A percentile compares a stretch with the other conserved stretches of the same genome.
phyloP scores from a whole-genome alignment of 2,329 filamentous ascomycete species.

The Chrysoporthe deuterocubensis region DNA sequence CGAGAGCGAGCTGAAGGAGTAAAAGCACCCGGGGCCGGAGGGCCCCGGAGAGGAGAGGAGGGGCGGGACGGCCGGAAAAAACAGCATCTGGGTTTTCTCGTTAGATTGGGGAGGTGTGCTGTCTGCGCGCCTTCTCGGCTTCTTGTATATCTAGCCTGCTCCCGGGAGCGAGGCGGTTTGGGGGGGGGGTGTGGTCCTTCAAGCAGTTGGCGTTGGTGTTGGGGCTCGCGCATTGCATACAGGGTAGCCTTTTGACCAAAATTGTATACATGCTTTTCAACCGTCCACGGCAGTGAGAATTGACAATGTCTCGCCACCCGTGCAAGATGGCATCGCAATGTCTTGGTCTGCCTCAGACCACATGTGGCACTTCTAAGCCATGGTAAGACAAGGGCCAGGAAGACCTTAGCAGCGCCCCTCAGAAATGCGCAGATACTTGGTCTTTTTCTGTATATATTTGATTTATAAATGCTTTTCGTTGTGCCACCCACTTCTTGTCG shows the following conservation, averaged over 20 bases:
- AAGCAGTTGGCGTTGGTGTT: slow-evolving; percentile 5
- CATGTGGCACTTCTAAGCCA: background rate
- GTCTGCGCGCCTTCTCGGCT: background rate
- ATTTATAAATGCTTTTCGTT: no score
- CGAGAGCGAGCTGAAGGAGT: slow-evolving; percentile 31
- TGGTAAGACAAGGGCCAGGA: no score
- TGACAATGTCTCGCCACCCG: no score
- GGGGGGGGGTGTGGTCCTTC: background rate
- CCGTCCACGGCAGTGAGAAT: background rate
- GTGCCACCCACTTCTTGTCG: no score
- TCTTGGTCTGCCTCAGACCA: background rate
- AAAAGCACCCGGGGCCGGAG: slow-evolving; percentile 1
- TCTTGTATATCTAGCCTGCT: background rate
- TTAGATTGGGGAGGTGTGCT: background rate
- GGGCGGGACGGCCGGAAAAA: background rate
- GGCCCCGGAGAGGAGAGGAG: no score
- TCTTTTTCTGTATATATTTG: no score
- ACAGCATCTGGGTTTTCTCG: background rate
- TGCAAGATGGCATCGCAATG: background rate
- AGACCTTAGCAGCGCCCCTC: no score
- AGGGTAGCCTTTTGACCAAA: background rate
- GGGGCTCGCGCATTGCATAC: background rate
- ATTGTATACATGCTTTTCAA: background rate
- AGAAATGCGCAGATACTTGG: no score
- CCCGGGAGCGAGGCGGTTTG: background rate